phyloP scores from a whole-genome alignment of 768 basidiomycete genomes.

The Podaxis rugospora region DNA sequence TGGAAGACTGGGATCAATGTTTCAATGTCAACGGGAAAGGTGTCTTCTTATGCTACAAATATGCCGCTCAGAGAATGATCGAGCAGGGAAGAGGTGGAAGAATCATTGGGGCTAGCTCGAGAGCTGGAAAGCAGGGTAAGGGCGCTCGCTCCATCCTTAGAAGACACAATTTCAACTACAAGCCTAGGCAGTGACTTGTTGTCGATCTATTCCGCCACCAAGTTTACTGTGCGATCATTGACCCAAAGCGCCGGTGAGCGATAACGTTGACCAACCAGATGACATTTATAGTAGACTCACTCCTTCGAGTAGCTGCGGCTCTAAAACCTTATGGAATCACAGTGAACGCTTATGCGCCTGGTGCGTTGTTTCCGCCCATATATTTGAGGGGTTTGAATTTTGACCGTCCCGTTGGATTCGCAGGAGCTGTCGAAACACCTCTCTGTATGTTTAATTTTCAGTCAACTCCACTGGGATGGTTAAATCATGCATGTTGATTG shows the following conservation, averaged over 20 bases:
- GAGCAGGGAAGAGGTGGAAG: slow-evolving; percentile 50
- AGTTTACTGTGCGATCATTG: slow-evolving; percentile 37
- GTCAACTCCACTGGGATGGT: neutral
- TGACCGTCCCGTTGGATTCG: neutral
- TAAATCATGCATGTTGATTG: neutral
- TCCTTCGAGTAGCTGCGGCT: slow-evolving; percentile 25
- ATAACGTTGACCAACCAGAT: neutral
- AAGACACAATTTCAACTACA: slow-evolving; percentile 16
- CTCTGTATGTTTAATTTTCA: neutral
- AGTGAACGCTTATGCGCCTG: slow-evolving; percentile 40
- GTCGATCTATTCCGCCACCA: slow-evolving; percentile 28
- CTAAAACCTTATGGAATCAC: slow-evolving; percentile 34
- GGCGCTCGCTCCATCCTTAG: neutral
- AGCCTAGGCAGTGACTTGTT: neutral
- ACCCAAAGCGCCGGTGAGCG: slow-evolving; percentile 34
- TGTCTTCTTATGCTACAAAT: slow-evolving; percentile 58
- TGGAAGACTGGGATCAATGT: slow-evolving; percentile 35
- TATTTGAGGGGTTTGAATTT: neutral
- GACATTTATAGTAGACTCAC: neutral
- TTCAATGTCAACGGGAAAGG: slow-evolving; percentile 54
- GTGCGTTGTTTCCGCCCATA: slow-evolving; percentile 10
- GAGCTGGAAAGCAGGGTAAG: slow-evolving; percentile 25
- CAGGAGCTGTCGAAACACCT: slow-evolving; percentile 3
- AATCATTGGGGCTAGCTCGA: slow-evolving; percentile 44
- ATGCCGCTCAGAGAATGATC: slow-evolving; percentile 60